Percentiles rank a stretch among this genome's conserved stretches.
phyloP scores from a whole-genome alignment of 2,329 filamentous ascomycete genomes.

The Periconia sp. region DNA sequence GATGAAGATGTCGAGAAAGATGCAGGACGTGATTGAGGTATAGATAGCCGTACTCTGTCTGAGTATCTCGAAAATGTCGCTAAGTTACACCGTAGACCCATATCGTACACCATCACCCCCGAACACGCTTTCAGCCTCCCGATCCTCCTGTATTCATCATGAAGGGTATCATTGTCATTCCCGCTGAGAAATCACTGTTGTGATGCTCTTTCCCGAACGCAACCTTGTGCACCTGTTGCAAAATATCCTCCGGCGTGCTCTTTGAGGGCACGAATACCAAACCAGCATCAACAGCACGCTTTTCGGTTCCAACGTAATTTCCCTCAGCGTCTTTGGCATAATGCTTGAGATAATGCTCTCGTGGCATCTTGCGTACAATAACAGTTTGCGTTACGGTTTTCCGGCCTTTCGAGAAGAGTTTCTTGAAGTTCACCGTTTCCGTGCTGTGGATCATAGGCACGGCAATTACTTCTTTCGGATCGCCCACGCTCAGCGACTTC shows the following conservation, averaged over 20 bases:
- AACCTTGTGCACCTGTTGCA: constrained; percentile 33
- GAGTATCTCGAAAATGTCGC: neutral
- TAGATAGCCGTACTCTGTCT: neutral
- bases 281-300: constrained; percentile 25
- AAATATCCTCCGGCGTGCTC: constrained; percentile 32
- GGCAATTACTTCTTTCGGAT: constrained; percentile 22
- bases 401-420: constrained; percentile 16
- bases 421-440: constrained; percentile 20
- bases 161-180: neutral
- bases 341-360: constrained; percentile 31
- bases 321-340: constrained; percentile 39
- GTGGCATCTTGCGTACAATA: constrained; percentile 32
- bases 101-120: too few relatives aligned
- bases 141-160: neutral
- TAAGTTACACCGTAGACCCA: neutral
- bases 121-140: constrained; percentile 1
- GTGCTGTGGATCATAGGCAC: constrained; percentile 30
- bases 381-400: constrained; percentile 26
- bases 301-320: constrained; percentile 32
- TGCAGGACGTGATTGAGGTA: neutral
- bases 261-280: constrained; percentile 36
- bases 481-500: constrained; percentile 16
- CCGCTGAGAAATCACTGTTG: constrained; percentile 9
- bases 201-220: constrained; percentile 31
- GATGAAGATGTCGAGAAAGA: constrained; percentile 6